A percentile compares a stretch with the other conserved stretches of the same genome.
phyloP scores from a whole-genome alignment of 768 basidiomycete genomes.

The Phylloporus scabripes region DNA sequence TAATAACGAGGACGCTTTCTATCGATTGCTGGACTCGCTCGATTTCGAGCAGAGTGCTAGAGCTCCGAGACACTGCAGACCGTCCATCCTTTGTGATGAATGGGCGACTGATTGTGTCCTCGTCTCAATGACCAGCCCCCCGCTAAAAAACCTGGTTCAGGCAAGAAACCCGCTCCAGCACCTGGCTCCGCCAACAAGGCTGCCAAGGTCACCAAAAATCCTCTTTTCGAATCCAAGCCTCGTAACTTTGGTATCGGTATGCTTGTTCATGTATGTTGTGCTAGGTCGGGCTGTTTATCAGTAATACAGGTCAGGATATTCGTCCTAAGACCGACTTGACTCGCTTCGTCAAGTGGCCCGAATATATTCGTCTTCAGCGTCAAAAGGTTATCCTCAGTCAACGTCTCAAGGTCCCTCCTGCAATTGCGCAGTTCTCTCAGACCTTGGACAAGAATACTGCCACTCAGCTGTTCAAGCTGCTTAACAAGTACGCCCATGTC shows the following conservation, averaged over 20 bases:
- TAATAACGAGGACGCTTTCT: constrained; percentile 35
- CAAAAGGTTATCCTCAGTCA: constrained; percentile 98
- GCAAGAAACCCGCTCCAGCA: constrained; percentile 83
- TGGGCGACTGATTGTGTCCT: constrained; percentile 39
- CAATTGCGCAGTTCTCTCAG: constrained; percentile 96
- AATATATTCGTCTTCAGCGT: constrained; percentile 95
- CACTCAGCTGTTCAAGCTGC: constrained; percentile 93
- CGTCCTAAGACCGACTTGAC: constrained; percentile 86
- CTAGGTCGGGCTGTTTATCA: neutral
- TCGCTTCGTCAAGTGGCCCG: constrained; percentile 99
- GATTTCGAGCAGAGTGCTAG: constrained; percentile 36
- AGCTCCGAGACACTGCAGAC: constrained; percentile 45
- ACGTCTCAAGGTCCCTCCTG: constrained; percentile 96
- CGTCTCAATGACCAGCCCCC: constrained; percentile 93
- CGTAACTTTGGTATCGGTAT: constrained; percentile 96
- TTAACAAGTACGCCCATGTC: constrained; percentile 66
- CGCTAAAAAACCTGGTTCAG: constrained; percentile 59
- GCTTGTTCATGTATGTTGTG: neutral
- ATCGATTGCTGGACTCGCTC: constrained; percentile 38
- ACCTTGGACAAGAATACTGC: constrained; percentile 99
- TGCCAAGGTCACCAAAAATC: constrained; percentile 82
- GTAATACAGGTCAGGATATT: constrained; percentile 79
- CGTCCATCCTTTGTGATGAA: constrained; percentile 22
- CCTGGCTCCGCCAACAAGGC: constrained; percentile 76
- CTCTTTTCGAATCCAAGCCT: constrained; percentile 85